These are phyloP conservation scores for Crotalaria pallida DNA, from an alignment of 306 rosid species.

Conservation along the genomic window DNA sequence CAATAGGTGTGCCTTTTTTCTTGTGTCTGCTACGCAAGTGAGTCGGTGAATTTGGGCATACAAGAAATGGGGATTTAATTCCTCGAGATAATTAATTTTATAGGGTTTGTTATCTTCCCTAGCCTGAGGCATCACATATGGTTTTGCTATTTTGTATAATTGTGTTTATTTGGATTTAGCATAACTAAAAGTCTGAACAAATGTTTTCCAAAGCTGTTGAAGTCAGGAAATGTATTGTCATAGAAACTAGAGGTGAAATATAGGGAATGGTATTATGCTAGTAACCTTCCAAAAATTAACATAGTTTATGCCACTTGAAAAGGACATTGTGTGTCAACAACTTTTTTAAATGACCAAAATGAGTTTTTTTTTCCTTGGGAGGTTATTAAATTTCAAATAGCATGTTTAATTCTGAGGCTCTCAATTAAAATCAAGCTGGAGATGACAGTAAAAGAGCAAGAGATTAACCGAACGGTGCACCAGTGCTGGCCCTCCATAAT, in stretches of 20 bases:
- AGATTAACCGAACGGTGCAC: neutral
- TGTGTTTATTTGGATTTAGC: neutral
- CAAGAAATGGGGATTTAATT: neutral
- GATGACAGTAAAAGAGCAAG: neutral
- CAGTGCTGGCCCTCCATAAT: neutral
- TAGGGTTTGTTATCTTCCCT: neutral
- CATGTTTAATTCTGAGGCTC: neutral
- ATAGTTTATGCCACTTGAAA: neutral
- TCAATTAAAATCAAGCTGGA: neutral
- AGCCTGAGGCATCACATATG: neutral
- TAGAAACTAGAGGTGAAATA: neutral
- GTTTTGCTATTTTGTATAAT: neutral
- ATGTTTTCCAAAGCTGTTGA: neutral
- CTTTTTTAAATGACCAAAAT: neutral
- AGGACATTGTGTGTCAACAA: neutral
- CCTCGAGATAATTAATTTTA: neutral
- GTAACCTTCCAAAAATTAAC: neutral
- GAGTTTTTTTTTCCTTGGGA: neutral
- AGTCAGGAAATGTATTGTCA: neutral
- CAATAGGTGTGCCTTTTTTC: neutral
- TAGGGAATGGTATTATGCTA: neutral
- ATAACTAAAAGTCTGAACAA: neutral
- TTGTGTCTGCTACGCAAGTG: neutral
- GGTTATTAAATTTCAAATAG: neutral
- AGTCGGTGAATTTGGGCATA: neutral